Evolutionary conservation across 2,329 filamentous ascomycete species (phyloP), one percentile per base, ranked within the genome.

Genomic region (Aureobasidium melanogenum): DNA sequence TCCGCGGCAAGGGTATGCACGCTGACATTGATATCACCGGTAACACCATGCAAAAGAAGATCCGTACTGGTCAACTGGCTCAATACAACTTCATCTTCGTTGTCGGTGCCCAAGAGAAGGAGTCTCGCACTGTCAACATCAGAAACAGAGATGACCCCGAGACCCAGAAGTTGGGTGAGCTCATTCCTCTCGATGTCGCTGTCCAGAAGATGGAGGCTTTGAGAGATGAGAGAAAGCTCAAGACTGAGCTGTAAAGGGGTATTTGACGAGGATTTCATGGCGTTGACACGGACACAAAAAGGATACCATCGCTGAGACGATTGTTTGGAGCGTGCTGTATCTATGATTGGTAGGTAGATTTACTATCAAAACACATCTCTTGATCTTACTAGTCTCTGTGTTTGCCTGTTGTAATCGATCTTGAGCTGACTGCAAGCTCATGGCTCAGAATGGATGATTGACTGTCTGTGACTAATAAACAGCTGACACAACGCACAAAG

Each of bases 21-120:
- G 84, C 84, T 70, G 87, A 90, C 71, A 80, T 87, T 63, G 87
- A 89, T 71, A 79, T 88, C 56, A 83, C 83, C 67, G 85, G 88
- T 69, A 91, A 93, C 76, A 94, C 89, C 7, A 84, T 94, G 76
- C 87, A 91, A 74, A 93, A 94, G 83, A 94, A 94, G 84, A 91
- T 94, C 67, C 86, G 89, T 67, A 91, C 83, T 61, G 89, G 86
- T 15, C 89, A 94, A 75, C 74, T 93, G 68, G 81, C 86, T 57
- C 87, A 91, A 75, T 93, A 92, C 78, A 92, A 92, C 78, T 91
- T 88, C 74, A 88, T 91, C 68, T 88, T 92, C 69, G 84, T 87
- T 38, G 83, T 87, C 19, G 84, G 84, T 62, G 84, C 82, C 3
- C 76, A 83, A 68, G 84, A 87, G 74, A 81, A 79, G 71, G 79